A percentile compares a stretch with the other conserved stretches of the same genome.
These are phyloP conservation scores for Colletotrichum sansevieriae DNA, from an alignment of 2,329 filamentous ascomycete genomes.

Conservation along the genomic window DNA sequence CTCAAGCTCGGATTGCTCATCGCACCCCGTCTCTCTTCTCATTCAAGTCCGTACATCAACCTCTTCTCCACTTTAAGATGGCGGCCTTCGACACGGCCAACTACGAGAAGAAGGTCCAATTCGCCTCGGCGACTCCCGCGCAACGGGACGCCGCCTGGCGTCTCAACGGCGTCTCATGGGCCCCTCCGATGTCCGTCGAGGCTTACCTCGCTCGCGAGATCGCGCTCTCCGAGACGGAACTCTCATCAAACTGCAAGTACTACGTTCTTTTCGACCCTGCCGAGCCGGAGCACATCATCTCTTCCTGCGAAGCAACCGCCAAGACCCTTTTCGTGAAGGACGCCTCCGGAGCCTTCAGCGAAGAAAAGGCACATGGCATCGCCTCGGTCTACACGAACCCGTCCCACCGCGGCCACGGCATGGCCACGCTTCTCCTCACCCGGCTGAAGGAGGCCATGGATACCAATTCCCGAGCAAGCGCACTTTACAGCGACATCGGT, in stretches of 20 bases:
- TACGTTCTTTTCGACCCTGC: conserved; percentile 50
- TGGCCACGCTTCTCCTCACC: conserved; percentile 52
- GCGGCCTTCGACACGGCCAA: conserved; percentile 24
- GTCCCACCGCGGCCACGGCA: conserved; percentile 50
- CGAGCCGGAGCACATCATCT: conserved; percentile 49
- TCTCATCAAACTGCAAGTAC: conserved; percentile 47
- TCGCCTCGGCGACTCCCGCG: conserved; percentile 47
- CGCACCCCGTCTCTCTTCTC: background rate
- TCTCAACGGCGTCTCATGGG: conserved; percentile 49
- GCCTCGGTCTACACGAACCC: conserved; percentile 54
- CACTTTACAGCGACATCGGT: conserved; percentile 52
- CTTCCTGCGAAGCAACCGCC: conserved; percentile 48
- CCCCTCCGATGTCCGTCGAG: conserved; percentile 47
- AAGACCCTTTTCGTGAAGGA: conserved; percentile 46
- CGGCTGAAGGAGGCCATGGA: conserved; percentile 52
- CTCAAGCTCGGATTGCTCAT: background rate
- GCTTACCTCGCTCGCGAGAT: conserved; percentile 48
- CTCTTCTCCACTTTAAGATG: conserved; percentile 20
- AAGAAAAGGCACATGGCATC: conserved; percentile 49
- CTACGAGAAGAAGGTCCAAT: conserved; percentile 44
- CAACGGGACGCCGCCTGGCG: conserved; percentile 49
- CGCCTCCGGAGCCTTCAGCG: conserved; percentile 43
- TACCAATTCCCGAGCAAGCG: conserved; percentile 49
- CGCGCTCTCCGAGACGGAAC: conserved; percentile 46
- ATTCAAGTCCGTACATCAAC: background rate